Evolutionary conservation across 2,329 filamentous ascomycete species (phyloP).

Genomic region (Pezicula neosporulosa): DNA sequence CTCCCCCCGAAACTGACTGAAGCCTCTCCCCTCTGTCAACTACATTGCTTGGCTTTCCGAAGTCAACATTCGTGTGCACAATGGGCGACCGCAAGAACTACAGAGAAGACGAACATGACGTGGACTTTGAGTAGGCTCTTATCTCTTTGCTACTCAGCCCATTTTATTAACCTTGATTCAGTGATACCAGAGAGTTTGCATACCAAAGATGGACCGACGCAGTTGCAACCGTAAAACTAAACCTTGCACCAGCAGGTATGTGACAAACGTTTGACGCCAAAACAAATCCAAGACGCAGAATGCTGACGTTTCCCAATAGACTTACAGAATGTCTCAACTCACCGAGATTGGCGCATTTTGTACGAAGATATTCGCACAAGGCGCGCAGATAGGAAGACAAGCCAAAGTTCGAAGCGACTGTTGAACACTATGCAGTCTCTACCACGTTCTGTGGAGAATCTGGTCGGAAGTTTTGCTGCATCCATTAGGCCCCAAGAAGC

Average conservation of each 20-base stretch:
- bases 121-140: slow-evolving; percentile 12
- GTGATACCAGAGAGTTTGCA: slow-evolving; percentile 12
- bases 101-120: slow-evolving; percentile 11
- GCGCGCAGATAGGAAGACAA: slow-evolving; percentile 2
- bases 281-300: not conserved
- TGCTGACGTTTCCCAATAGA: not conserved
- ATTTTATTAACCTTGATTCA: not conserved
- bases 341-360: slow-evolving; percentile 10
- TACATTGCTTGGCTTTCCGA: not conserved
- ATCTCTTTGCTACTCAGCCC: not conserved
- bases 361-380: slow-evolving; percentile 7
- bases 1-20: not conserved
- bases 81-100: slow-evolving; percentile 1
- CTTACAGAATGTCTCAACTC: not conserved
- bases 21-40: too few relatives aligned
- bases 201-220: slow-evolving; percentile 11
- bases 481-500: slow-evolving; percentile 4
- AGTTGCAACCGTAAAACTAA: slow-evolving; percentile 4
- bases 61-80: not conserved
- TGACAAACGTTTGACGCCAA: not conserved
- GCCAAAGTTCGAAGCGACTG: slow-evolving; percentile 2
- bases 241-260: slow-evolving; percentile 8
- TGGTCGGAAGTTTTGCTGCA: slow-evolving; percentile 2
- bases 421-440: slow-evolving; percentile 9
- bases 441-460: slow-evolving; percentile 9